These are phyloP conservation scores for Lactarius tabidus DNA, from an alignment of 768 basidiomycete genomes.

Conservation along the genomic window DNA sequence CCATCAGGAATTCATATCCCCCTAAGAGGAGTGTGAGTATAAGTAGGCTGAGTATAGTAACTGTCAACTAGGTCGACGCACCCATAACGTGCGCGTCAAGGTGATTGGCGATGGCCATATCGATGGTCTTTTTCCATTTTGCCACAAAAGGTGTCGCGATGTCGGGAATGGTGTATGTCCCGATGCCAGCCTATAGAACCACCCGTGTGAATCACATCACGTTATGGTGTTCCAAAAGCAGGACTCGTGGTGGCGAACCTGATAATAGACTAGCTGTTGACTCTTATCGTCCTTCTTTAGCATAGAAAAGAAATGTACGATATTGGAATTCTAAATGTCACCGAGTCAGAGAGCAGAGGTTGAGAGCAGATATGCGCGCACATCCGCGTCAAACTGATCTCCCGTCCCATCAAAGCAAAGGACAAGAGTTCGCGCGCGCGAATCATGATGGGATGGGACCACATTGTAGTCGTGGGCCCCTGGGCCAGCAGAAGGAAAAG, in stretches of 20 bases:
- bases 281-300: constrained; percentile 59
- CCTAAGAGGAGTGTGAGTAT: constrained; percentile 35
- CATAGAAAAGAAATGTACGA: constrained; percentile 65
- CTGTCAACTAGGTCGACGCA: constrained; percentile 28
- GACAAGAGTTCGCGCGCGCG: constrained; percentile 46
- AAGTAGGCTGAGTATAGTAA: neutral
- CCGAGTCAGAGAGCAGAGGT: neutral
- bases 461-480: constrained; percentile 17
- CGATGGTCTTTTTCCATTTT: constrained; percentile 51
- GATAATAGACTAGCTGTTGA: constrained; percentile 72
- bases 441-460: constrained; percentile 25
- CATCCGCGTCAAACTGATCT: constrained; percentile 65
- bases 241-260: constrained; percentile 37
- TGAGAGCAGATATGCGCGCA: constrained; percentile 31
- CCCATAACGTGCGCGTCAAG: constrained; percentile 70
- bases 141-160: constrained; percentile 56
- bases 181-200: constrained; percentile 56
- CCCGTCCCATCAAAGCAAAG: constrained; percentile 68
- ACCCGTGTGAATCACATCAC: neutral
- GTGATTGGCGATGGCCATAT: constrained; percentile 58
- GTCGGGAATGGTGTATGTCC: constrained; percentile 63
- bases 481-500: neutral
- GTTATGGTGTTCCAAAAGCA: neutral
- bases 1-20: constrained; percentile 77
- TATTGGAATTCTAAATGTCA: constrained; percentile 58